phyloP scores from a whole-genome alignment of 257 asterid genomes.

The Solanum sitiens region DNA sequence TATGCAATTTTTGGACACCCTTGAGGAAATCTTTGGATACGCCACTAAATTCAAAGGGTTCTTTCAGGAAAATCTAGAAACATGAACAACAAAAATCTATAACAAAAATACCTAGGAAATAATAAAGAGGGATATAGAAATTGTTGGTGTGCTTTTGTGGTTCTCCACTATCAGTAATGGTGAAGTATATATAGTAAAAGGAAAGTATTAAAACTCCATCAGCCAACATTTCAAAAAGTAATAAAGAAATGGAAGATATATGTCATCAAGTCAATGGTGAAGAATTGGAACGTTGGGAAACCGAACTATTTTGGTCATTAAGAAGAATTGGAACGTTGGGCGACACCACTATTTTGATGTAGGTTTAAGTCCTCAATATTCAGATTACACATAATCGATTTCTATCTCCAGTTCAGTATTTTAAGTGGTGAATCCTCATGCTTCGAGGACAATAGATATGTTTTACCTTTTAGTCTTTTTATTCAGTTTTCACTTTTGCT shows the following conservation, averaged over 20 bases:
- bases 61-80: neutral
- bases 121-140: neutral
- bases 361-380: no score
- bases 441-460: no score
- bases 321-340: neutral
- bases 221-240: neutral
- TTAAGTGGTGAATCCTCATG: no score
- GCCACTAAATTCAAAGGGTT: neutral
- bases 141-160: neutral
- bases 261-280: neutral
- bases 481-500: no score
- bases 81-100: neutral
- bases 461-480: no score
- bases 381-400: no score
- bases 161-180: neutral
- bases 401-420: no score
- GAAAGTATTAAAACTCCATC: neutral
- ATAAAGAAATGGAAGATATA: neutral
- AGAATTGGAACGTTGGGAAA: neutral
- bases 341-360: neutral
- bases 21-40: no score
- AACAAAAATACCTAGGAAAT: no score
- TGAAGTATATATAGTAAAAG: neutral
- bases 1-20: no score
- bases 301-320: neutral